These are phyloP conservation scores for Cystofilobasidium ferigula DNA, from an alignment of 768 basidiomycete species.

Conservation along the genomic window DNA sequence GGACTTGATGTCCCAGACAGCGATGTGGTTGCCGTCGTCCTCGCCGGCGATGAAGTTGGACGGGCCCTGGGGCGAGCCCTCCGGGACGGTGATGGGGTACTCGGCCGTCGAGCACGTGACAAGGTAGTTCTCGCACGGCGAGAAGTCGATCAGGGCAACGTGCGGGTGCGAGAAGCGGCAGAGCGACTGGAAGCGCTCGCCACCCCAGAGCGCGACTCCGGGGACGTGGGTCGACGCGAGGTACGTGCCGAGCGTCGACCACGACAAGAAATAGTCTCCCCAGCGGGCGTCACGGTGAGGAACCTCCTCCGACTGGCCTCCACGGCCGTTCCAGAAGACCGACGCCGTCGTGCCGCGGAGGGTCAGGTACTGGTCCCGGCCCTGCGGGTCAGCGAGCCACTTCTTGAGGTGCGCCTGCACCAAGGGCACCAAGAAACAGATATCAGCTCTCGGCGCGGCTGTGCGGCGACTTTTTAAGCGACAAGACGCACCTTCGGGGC, in stretches of 20 bases:
- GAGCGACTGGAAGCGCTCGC: conserved; percentile 73
- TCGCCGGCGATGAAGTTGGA: conserved; percentile 51
- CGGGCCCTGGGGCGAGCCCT: conserved; percentile 61
- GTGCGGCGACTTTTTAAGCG: too few species aligned
- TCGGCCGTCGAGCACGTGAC: conserved; percentile 91
- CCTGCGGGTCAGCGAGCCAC: conserved; percentile 84
- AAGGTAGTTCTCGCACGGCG: conserved; percentile 88
- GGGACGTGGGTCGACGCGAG: conserved; percentile 86
- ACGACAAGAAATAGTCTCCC: conserved; percentile 92
- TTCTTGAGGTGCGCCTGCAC: conserved; percentile 85
- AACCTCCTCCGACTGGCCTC: conserved; percentile 42
- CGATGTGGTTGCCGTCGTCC: conserved; percentile 92
- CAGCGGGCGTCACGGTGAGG: conserved; percentile 63
- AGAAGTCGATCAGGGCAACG: conserved; percentile 92
- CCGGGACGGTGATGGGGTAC: conserved; percentile 65
- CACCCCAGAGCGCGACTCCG: conserved; percentile 93
- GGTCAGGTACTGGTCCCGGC: conserved; percentile 90
- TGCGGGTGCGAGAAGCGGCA: conserved; percentile 90
- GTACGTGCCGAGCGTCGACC: conserved; percentile 95
- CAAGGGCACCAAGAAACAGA: neutral
- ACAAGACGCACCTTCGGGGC: conserved; percentile 50
- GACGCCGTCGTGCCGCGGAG: conserved; percentile 84
- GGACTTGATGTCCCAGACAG: conserved; percentile 97
- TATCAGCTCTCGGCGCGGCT: neutral
- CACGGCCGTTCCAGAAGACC: conserved; percentile 85